A percentile compares a stretch with the other conserved stretches of the same genome.
phyloP scores from a whole-genome alignment of 176 grass and related monocot species.

The Saccharum spontaneum region DNA sequence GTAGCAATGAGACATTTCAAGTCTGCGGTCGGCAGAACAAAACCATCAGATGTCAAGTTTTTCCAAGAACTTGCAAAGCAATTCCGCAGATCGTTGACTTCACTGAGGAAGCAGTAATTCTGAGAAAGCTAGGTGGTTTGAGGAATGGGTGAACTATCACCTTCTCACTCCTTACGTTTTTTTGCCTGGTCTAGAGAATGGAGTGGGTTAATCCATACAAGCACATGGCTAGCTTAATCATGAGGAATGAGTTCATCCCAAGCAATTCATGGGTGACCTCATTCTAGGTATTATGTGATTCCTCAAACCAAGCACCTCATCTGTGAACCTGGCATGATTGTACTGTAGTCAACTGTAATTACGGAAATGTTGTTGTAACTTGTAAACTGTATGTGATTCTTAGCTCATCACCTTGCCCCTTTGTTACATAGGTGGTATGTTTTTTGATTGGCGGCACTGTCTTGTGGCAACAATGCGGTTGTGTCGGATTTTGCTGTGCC shows the following conservation, averaged over 20 bases:
- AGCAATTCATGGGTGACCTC: neutral
- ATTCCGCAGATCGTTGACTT: constrained; percentile 48
- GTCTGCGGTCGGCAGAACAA: constrained; percentile 38
- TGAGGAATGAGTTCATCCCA: neutral
- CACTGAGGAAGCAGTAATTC: neutral
- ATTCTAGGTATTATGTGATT: neutral
- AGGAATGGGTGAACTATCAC: neutral
- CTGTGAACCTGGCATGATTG: neutral
- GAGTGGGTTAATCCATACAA: neutral
- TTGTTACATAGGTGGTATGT: neutral
- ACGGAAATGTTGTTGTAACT: neutral
- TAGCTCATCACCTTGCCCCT: neutral
- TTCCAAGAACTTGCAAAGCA: constrained; percentile 63
- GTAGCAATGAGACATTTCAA: constrained; percentile 70
- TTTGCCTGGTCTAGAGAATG: neutral
- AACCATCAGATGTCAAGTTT: constrained; percentile 69
- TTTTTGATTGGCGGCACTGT: neutral
- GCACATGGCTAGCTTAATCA: neutral
- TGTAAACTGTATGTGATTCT: neutral
- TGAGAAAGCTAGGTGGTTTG: neutral
- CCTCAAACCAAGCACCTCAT: neutral
- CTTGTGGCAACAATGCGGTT: neutral
- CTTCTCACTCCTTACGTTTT: neutral
- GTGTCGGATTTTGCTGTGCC: too few relatives aligned
- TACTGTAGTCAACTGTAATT: neutral